Evolutionary conservation across 306 rosid genomes (phyloP), one percentile per base, ranked within the genome.

Genomic region (Cicer pinnatifidum): DNA sequence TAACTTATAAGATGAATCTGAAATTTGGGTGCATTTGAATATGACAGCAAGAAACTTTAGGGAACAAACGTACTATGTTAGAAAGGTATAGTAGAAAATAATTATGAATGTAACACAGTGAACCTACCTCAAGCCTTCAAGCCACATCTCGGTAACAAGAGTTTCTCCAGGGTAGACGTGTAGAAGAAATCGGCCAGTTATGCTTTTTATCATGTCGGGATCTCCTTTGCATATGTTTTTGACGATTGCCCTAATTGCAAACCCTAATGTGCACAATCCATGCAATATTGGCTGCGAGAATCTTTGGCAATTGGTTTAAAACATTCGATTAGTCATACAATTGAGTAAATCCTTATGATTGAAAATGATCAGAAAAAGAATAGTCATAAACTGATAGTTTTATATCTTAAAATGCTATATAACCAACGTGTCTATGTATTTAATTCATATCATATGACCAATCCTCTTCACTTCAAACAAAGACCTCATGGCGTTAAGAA

Each of bases 151-250:
- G 51, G 99, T 94, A 15, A 84, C 79, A 75, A 91, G 83, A 73
- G 92, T 87, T 78, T 94, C 97, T 10, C 97, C 96, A 5, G 97
- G 99, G 87, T 91, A 94, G 54, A 91, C 96, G 38, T 89, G 97
- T 12, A 88, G 82, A 77, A 94, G 95, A 77, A 94, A 94, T 48
- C 92, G 89, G 17, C 95, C 97, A 5, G 82, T 71, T 84, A 94
- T 84, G 73, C 88, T 71, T 75, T 91, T 94, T 54, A 91, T 76
- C 78, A 67, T 72, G 76, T 81, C 84, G 43, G 88, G 81, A 71
- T 94, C 93, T 80, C 96, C 96, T 83, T 67, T 79, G 85, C 99
- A 94, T 71, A 88, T 66, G 65, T 85, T 86, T 78, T 94, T 94
- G 72, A 89, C 87, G 80, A 94, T 78, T 53, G 97, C 99, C 82